A percentile compares a stretch with the other conserved stretches of the same genome.
Evolutionary conservation across 352 stramenopile species (phyloP).

Genomic region (Phytopythium aichiense): DNA sequence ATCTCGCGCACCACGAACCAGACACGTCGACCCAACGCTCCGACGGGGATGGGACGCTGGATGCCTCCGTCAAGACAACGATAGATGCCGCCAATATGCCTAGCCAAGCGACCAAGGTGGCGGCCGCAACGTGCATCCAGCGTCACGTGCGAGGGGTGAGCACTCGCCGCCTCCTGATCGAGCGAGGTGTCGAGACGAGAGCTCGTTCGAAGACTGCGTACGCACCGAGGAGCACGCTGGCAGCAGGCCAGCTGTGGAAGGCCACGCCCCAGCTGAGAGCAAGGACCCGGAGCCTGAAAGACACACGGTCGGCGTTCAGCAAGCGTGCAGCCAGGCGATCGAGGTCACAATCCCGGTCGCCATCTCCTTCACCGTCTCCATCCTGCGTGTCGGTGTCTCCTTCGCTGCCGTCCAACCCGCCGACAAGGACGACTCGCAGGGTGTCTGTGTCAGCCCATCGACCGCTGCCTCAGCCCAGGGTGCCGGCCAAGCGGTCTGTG

Average conservation of each 20-base stretch:
- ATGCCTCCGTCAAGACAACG: background rate
- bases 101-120: background rate
- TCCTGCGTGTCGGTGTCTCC: background rate
- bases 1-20: constrained; percentile 8
- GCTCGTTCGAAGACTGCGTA: background rate
- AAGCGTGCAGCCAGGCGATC: background rate
- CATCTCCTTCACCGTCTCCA: background rate
- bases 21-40: background rate
- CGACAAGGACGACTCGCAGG: background rate
- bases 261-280: background rate
- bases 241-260: background rate
- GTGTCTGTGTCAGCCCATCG: background rate
- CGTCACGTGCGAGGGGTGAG: constrained; percentile 16
- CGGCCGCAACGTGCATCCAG: constrained; percentile 26
- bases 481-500: background rate
- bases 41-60: background rate
- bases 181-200: background rate
- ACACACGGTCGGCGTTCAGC: background rate
- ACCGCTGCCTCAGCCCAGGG: background rate
- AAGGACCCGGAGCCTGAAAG: background rate
- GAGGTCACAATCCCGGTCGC: background rate
- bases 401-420: background rate
- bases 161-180: constrained; percentile 2
- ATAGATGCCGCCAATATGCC: background rate
- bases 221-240: background rate